These are phyloP conservation scores for Steccherinum ochraceum DNA, from an alignment of 768 basidiomycete genomes.

Conservation along the genomic window DNA sequence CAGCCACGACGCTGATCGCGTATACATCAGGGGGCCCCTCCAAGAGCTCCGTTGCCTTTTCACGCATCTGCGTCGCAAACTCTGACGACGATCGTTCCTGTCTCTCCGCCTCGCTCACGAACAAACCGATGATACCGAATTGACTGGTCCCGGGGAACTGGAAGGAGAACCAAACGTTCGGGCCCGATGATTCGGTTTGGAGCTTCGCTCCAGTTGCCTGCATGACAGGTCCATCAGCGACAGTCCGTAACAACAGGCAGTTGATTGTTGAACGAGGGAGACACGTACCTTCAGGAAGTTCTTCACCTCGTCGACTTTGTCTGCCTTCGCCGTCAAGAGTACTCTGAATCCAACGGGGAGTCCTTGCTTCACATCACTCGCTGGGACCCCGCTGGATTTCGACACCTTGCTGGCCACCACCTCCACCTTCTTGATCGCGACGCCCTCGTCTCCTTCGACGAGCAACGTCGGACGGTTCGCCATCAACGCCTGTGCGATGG, in stretches of 20 bases:
- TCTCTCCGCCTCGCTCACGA: constrained; percentile 10
- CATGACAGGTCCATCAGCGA: too few species aligned
- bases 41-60: too few species aligned
- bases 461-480: constrained; percentile 26
- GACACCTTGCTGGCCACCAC: constrained; percentile 28
- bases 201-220: too few species aligned
- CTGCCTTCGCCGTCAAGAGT: constrained; percentile 29
- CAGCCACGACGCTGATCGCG: too few species aligned
- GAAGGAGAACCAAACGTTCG: constrained; percentile 33
- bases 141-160: constrained; percentile 29
- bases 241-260: too few species aligned
- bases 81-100: too few species aligned
- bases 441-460: constrained; percentile 17
- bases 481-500: constrained; percentile 29
- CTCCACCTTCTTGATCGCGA: constrained; percentile 18
- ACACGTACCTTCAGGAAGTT: constrained; percentile 30
- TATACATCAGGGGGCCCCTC: too few species aligned
- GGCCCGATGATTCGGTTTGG: too few species aligned
- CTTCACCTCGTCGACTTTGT: constrained; percentile 28
- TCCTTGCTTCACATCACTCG: constrained; percentile 18
- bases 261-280: too few species aligned
- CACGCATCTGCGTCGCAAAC: too few species aligned
- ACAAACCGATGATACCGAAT: constrained; percentile 35
- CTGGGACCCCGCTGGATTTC: not conserved
- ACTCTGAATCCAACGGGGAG: constrained; percentile 27